phyloP scores from a whole-genome alignment of 2,329 filamentous ascomycete genomes.

The Fragosphaeria purpurea region DNA sequence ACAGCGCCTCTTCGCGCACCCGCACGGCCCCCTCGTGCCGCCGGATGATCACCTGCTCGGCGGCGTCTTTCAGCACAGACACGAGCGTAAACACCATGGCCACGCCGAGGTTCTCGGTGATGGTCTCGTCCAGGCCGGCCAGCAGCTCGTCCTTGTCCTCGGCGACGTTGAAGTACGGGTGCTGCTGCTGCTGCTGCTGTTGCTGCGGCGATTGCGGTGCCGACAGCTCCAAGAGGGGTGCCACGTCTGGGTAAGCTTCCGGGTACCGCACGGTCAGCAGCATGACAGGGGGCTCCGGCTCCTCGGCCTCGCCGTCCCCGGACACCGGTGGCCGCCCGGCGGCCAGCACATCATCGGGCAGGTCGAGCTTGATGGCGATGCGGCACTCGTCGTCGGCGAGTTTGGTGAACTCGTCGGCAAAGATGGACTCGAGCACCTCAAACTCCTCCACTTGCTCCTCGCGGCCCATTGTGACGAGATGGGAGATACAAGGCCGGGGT shows the following conservation, averaged over 20 bases:
- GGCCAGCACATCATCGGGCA: conserved; percentile 41
- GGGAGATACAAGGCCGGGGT: too few species aligned
- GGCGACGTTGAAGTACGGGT: conserved; percentile 68
- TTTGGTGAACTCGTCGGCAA: conserved; percentile 96
- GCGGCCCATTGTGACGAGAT: conserved; percentile 42
- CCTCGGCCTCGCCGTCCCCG: conserved; percentile 39
- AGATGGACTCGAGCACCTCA: conserved; percentile 96
- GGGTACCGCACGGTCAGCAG: conserved; percentile 81
- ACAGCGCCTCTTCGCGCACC: conserved; percentile 42
- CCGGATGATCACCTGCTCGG: conserved; percentile 73
- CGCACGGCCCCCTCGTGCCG: conserved; percentile 56
- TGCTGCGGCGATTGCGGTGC: conserved; percentile 51
- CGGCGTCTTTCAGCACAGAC: conserved; percentile 75
- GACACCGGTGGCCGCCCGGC: neutral
- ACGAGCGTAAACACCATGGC: conserved; percentile 94
- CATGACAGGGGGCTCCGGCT: conserved; percentile 57
- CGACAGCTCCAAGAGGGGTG: conserved; percentile 71
- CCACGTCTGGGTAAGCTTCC: conserved; percentile 80
- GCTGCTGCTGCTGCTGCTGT: conserved; percentile 51
- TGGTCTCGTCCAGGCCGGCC: conserved; percentile 57
- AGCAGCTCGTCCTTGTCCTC: conserved; percentile 71
- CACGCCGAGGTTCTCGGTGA: conserved; percentile 92
- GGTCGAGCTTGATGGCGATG: conserved; percentile 76
- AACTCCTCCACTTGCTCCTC: conserved; percentile 95
- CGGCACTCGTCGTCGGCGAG: conserved; percentile 84